These are phyloP conservation scores for Alternaria ethzedia DNA, from an alignment of 2,329 filamentous ascomycete species.

Conservation along the genomic window DNA sequence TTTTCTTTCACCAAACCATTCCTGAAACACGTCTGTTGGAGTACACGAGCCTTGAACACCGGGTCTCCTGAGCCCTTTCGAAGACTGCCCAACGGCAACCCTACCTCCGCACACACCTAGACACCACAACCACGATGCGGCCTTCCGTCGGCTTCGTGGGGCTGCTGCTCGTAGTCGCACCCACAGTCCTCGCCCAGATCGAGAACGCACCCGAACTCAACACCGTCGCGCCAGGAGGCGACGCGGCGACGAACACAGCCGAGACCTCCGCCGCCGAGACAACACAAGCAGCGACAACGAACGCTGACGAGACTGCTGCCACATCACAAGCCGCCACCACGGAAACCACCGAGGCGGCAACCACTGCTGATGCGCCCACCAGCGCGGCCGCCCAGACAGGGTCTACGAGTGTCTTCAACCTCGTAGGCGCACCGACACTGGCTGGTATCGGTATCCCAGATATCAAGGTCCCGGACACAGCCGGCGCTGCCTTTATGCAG, in stretches of 20 bases:
- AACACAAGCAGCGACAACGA: constrained; percentile 1
- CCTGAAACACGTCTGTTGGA: constrained; percentile 8
- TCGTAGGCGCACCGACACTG: constrained; percentile 55
- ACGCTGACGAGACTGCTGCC: constrained; percentile 6
- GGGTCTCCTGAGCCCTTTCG: constrained; percentile 28
- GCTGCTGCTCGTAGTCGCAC: constrained; percentile 39
- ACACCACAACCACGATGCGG: constrained; percentile 34
- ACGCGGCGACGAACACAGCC: constrained; percentile 22
- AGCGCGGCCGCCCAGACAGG: constrained; percentile 22
- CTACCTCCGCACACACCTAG: constrained; percentile 17
- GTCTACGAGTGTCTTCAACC: constrained; percentile 47
- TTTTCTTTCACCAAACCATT: constrained; percentile 11
- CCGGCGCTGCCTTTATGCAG: constrained; percentile 89
- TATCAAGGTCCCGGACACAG: constrained; percentile 79
- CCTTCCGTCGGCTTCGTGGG: constrained; percentile 38
- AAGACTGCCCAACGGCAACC: constrained; percentile 12
- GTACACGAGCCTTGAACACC: constrained; percentile 20
- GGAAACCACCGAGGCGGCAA: constrained; percentile 20
- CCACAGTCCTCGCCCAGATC: constrained; percentile 41
- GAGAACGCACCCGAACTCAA: constrained; percentile 37
- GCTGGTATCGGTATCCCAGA: constrained; percentile 68
- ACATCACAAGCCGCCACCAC: constrained; percentile 23
- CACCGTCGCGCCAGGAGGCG: constrained; percentile 29
- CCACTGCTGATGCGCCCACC: constrained; percentile 10
- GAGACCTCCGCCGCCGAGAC: constrained; percentile 13